Percentiles rank a stretch among this genome's conserved stretches.
Conservation (phyloP, 345 rosid species). For the Euphorbia pulcherrima region DNA sequence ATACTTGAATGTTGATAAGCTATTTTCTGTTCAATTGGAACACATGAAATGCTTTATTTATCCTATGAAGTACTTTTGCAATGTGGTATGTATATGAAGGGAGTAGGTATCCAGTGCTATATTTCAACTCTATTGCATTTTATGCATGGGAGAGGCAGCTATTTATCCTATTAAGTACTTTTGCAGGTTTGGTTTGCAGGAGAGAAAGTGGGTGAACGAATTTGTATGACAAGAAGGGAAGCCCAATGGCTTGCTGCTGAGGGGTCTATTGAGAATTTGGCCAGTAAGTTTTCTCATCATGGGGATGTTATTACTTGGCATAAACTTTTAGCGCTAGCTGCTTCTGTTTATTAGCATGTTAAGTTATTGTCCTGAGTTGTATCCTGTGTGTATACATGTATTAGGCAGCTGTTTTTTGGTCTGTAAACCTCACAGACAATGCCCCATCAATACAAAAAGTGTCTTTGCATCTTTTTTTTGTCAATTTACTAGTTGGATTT, state of each 20-base stretch:
- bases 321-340: neutral
- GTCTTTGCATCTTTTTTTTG: neutral
- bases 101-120: neutral
- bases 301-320: neutral
- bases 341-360: neutral
- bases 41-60: neutral
- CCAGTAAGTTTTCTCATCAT: constrained; percentile 48
- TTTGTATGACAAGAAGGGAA: constrained; percentile 82
- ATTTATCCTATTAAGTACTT: constrained; percentile 18
- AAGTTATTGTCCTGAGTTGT: neutral
- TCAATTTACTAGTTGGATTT: neutral
- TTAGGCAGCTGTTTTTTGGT: neutral
- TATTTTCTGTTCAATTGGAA: neutral
- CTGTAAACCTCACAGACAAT: neutral
- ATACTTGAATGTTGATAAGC: neutral
- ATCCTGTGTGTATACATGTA: neutral
- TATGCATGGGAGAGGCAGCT: constrained; percentile 2
- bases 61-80: too few species aligned
- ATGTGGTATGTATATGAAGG: neutral
- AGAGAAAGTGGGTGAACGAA: constrained; percentile 73
- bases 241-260: constrained; percentile 80
- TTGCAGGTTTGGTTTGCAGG: constrained; percentile 84
- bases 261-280: constrained; percentile 61
- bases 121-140: neutral
- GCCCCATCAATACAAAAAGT: neutral